Conservation (phyloP, 345 rosid genomes). For the Linum tenue region DNA sequence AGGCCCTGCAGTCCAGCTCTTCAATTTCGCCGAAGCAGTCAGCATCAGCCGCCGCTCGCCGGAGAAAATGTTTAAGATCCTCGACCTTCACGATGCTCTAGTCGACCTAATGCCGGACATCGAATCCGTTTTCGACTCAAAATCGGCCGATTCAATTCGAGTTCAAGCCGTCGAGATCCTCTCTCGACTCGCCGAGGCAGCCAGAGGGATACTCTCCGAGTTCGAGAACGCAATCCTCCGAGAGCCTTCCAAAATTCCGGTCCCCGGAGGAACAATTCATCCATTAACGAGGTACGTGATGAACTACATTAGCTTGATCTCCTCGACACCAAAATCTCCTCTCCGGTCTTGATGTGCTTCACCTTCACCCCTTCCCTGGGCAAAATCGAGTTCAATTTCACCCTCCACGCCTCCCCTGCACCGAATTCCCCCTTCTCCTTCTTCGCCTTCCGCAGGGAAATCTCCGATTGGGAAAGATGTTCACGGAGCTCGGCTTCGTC, state of each 20-base stretch:
- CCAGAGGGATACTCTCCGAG: conserved; percentile 73
- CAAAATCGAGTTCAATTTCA: no score
- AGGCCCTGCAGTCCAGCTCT: conserved; percentile 60
- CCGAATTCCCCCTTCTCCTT: no score
- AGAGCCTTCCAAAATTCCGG: conserved; percentile 67
- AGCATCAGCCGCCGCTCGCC: conserved; percentile 85
- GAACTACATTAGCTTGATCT: conserved; percentile 85
- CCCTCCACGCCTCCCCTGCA: no score
- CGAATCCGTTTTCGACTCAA: conserved; percentile 61
- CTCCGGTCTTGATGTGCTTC: no score
- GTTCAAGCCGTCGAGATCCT: conserved; percentile 74
- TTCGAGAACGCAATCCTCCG: conserved; percentile 69
- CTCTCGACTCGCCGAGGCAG: conserved; percentile 76
- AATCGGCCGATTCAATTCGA: conserved; percentile 43
- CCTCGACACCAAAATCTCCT: no score
- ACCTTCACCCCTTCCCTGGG: no score
- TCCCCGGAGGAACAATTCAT: conserved; percentile 90
- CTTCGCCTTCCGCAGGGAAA: no score
- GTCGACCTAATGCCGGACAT: conserved; percentile 64
- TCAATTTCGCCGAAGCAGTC: conserved; percentile 85
- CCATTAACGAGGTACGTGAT: conserved; percentile 94
- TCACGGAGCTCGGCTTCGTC: no score
- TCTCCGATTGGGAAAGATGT: no score
- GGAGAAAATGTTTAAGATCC: conserved; percentile 84
- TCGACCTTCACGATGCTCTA: conserved; percentile 77